phyloP scores from a whole-genome alignment of 2,329 filamentous ascomycete species.

The Phyllosticta paracitricarpa region DNA sequence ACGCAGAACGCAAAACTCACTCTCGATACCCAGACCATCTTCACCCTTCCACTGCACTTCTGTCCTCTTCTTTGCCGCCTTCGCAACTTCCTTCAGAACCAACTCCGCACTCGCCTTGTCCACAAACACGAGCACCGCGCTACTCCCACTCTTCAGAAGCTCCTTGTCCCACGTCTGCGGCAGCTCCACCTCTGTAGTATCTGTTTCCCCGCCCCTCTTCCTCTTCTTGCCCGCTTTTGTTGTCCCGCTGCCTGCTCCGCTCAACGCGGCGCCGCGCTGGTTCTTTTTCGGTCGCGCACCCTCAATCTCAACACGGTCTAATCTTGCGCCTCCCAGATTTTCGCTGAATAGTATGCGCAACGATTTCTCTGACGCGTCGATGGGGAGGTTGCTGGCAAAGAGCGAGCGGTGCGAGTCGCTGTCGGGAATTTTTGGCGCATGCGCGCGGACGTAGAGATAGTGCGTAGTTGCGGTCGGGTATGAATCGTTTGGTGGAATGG shows the following conservation, averaged over 20 bases:
- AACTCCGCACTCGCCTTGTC: conserved; percentile 69
- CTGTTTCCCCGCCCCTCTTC: conserved; percentile 39
- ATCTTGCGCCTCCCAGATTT: conserved; percentile 65
- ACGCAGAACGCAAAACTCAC: conserved; percentile 27
- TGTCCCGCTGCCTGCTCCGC: conserved; percentile 26
- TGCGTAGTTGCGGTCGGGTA: conserved; percentile 58
- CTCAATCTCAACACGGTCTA: conserved; percentile 71
- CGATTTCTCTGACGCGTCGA: conserved; percentile 69
- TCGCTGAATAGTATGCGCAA: conserved; percentile 65
- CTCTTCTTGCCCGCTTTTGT: conserved; percentile 40
- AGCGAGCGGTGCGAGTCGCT: conserved; percentile 65
- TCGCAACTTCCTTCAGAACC: conserved; percentile 65
- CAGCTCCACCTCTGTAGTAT: conserved; percentile 38
- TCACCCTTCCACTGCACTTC: conserved; percentile 58
- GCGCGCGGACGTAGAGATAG: conserved; percentile 77
- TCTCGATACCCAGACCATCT: conserved; percentile 38
- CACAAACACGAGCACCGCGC: conserved; percentile 72
- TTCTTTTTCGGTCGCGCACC: conserved; percentile 41
- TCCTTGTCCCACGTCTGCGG: conserved; percentile 65
- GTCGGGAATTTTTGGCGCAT: conserved; percentile 58
- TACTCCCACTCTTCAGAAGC: conserved; percentile 63
- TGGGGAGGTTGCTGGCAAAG: conserved; percentile 83
- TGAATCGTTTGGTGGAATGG: conserved; percentile 51
- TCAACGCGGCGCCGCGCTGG: conserved; percentile 12
- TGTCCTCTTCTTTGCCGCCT: conserved; percentile 45